These are phyloP conservation scores for Dioscorea cayenensis DNA, from an alignment of 116 monocot species.

Conservation along the genomic window DNA sequence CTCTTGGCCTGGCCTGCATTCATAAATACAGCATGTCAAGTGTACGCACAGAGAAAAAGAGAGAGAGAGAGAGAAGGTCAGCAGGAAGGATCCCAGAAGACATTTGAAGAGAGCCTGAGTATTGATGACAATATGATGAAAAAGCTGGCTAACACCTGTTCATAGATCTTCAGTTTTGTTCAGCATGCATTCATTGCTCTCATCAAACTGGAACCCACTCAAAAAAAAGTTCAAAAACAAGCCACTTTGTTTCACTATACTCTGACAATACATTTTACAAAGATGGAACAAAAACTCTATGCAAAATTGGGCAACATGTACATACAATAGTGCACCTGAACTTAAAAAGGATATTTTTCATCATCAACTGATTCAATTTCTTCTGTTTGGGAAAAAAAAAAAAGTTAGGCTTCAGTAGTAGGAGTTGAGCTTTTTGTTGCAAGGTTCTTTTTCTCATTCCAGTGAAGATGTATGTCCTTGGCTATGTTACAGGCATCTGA, in stretches of 20 bases:
- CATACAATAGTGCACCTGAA: not conserved
- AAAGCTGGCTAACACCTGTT: too few species aligned
- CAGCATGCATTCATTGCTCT: too few species aligned
- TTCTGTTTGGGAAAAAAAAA: not conserved
- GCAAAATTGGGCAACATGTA: conserved; percentile 13
- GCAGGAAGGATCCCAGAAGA: too few species aligned
- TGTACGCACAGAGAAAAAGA: too few species aligned
- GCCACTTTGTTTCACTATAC: too few species aligned
- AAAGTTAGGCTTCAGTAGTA: not conserved
- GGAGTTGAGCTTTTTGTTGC: not conserved
- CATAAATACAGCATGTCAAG: not conserved
- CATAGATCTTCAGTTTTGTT: too few species aligned
- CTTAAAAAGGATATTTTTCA: not conserved
- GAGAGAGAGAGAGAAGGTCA: too few species aligned
- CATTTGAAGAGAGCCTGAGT: too few species aligned
- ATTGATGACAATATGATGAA: too few species aligned
- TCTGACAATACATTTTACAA: too few species aligned
- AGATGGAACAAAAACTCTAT: not conserved
- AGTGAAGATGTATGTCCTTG: conserved; percentile 25
- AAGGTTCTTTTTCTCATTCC: not conserved
- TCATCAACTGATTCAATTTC: not conserved
- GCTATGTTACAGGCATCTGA: conserved; percentile 58
- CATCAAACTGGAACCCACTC: too few species aligned
- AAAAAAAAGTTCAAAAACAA: too few species aligned
- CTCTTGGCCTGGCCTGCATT: not conserved